Percentiles rank a stretch among this genome's conserved stretches.
phyloP scores from a whole-genome alignment of 192 early-diverging fungal species.

The Dispira parvispora region DNA sequence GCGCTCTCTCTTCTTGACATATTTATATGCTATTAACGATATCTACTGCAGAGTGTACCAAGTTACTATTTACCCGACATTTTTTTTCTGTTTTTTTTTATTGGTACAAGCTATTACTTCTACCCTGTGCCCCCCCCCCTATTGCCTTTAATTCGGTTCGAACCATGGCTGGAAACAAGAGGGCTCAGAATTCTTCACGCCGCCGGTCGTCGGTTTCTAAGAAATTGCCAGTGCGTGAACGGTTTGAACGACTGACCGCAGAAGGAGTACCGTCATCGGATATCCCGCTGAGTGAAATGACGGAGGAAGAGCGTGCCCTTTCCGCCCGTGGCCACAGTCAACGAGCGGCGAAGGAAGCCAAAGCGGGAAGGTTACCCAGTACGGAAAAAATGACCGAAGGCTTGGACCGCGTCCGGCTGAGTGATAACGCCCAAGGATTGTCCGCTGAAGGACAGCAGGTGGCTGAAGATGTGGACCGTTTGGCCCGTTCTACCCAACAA shows the following conservation, averaged over 20 bases:
- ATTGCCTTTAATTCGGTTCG: too few species aligned
- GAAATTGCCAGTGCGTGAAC: not conserved
- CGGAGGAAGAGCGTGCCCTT: not conserved
- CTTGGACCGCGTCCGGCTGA: conserved; percentile 10
- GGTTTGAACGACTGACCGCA: not conserved
- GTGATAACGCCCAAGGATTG: conserved; percentile 18
- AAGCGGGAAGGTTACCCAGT: not conserved
- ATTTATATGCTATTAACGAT: too few species aligned
- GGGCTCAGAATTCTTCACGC: too few species aligned
- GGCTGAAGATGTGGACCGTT: conserved; percentile 20
- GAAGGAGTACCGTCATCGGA: not conserved
- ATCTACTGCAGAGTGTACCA: too few species aligned
- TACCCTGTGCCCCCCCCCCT: too few species aligned
- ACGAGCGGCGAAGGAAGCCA: not conserved
- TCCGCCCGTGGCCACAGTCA: not conserved
- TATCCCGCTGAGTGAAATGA: not conserved
- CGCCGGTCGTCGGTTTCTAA: too few species aligned
- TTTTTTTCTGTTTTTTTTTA: too few species aligned
- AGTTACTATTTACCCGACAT: too few species aligned
- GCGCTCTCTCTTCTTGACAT: too few species aligned
- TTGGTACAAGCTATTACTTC: too few species aligned
- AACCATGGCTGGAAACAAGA: too few species aligned
- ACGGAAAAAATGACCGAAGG: not conserved
- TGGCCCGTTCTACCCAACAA: conserved; percentile 19
- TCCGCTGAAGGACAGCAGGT: conserved; percentile 28